phyloP scores from a whole-genome alignment of 805 yeast species.

The Metschnikowia aberdeeniae region DNA sequence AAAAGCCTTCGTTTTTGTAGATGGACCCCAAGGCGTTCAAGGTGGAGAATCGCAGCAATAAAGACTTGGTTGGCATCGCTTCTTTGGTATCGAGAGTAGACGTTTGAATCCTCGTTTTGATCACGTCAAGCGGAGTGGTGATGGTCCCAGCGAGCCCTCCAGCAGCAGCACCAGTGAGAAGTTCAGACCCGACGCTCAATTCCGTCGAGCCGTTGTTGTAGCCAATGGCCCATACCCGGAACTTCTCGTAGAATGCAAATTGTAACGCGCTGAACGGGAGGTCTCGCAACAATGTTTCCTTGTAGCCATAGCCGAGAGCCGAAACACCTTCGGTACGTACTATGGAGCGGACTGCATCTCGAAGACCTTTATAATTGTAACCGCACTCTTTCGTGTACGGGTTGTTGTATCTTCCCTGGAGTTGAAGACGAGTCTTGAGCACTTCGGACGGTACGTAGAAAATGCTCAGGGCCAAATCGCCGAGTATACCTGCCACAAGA shows the following conservation, averaged over 20 bases:
- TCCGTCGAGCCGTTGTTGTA: conserved; percentile 34
- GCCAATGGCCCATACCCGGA: conserved; percentile 56
- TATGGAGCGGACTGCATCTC: conserved; percentile 67
- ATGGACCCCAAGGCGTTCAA: conserved; percentile 37
- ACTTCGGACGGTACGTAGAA: conserved; percentile 96
- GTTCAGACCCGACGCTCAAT: conserved; percentile 57
- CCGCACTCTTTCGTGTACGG: conserved; percentile 68
- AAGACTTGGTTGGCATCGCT: neutral
- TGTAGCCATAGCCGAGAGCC: conserved; percentile 85
- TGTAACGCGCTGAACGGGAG: conserved; percentile 95
- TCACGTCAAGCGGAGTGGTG: conserved; percentile 89
- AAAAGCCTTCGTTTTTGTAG: conserved; percentile 67
- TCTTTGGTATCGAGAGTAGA: conserved; percentile 42
- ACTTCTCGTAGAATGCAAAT: conserved; percentile 89
- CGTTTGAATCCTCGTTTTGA: conserved; percentile 91
- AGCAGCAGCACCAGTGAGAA: conserved; percentile 90
- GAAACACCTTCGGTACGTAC: conserved; percentile 64
- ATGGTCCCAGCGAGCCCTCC: conserved; percentile 88
- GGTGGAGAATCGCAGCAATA: conserved; percentile 25
- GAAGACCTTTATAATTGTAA: conserved; percentile 75
- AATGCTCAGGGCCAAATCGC: conserved; percentile 84
- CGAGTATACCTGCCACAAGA: conserved; percentile 84
- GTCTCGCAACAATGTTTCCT: conserved; percentile 89
- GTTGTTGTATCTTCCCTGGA: conserved; percentile 86
- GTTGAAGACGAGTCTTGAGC: conserved; percentile 84